Conservation (phyloP, 2,329 filamentous ascomycete species). For the Pochonia chlamydosporia region DNA sequence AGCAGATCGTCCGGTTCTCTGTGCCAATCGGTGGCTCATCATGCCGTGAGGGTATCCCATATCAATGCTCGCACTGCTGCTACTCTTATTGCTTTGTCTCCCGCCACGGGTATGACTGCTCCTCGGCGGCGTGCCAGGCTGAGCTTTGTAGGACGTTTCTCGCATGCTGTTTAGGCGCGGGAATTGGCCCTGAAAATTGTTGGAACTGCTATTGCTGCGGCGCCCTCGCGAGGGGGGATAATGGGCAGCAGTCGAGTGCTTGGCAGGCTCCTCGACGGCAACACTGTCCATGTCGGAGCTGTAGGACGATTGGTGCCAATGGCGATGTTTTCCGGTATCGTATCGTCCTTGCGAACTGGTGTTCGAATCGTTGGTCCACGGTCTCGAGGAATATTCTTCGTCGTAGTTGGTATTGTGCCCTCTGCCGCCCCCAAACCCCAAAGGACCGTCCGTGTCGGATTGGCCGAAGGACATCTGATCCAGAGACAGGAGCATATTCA, state of each 20-base stretch:
- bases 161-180: conserved; percentile 60
- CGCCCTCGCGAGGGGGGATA: conserved; percentile 44
- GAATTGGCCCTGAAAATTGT: conserved; percentile 57
- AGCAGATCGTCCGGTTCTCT: conserved; percentile 55
- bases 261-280: conserved; percentile 41
- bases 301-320: conserved; percentile 43
- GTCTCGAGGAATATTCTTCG: conserved; percentile 10
- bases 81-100: conserved; percentile 69
- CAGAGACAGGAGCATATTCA: conserved; percentile 91
- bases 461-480: conserved; percentile 68
- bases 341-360: not conserved
- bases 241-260: not conserved
- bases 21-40: conserved; percentile 52
- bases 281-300: conserved; percentile 55
- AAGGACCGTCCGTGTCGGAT: conserved; percentile 15
- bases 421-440: conserved; percentile 7
- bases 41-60: conserved; percentile 53
- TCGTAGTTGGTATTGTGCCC: conserved; percentile 16
- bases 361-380: conserved; percentile 11
- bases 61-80: conserved; percentile 61
- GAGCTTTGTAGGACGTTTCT: conserved; percentile 32
- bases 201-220: conserved; percentile 77
- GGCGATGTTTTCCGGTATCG: conserved; percentile 6
- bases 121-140: conserved; percentile 35
- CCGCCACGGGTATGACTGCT: conserved; percentile 45